Evolutionary conservation across 2,329 filamentous ascomycete species (phyloP).

Genomic region (Blastomyces percursus): DNA sequence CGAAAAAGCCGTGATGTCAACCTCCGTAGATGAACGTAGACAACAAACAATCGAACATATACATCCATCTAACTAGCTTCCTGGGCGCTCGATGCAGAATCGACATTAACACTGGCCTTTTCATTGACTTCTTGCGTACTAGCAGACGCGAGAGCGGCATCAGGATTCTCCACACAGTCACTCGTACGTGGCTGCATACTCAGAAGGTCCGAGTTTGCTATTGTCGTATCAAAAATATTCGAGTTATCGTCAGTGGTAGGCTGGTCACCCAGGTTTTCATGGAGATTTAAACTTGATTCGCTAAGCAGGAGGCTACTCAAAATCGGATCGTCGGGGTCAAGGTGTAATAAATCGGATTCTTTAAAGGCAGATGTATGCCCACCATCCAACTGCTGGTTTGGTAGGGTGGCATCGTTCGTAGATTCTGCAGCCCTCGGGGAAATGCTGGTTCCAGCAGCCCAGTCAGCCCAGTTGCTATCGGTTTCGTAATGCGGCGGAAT

Average conservation of each 20-base stretch:
- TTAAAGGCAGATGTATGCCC: background rate
- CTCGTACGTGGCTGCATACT: constrained; percentile 16
- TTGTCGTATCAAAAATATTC: constrained; percentile 26
- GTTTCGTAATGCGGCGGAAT: constrained; percentile 18
- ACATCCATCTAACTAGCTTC: background rate
- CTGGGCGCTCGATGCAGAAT: background rate
- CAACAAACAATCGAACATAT: background rate
- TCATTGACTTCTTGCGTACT: constrained; percentile 11
- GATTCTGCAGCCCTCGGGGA: constrained; percentile 18
- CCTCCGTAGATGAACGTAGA: background rate
- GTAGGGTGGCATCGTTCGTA: background rate
- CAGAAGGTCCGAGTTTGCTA: constrained; percentile 20
- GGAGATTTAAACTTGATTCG: constrained; percentile 5
- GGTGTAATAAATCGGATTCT: background rate
- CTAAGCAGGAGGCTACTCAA: constrained; percentile 25
- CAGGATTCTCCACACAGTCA: constrained; percentile 9
- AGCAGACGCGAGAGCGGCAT: constrained; percentile 9
- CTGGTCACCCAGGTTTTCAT: constrained; percentile 6
- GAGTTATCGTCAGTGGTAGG: constrained; percentile 11
- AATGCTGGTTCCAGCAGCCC: constrained; percentile 28
- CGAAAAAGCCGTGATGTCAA: background rate
- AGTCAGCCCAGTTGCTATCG: constrained; percentile 27
- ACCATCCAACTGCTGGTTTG: background rate
- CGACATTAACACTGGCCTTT: background rate
- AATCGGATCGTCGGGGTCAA: constrained; percentile 6